Evolutionary conservation across 805 yeast species (phyloP).

Genomic region (Saturnispora galanensis): DNA sequence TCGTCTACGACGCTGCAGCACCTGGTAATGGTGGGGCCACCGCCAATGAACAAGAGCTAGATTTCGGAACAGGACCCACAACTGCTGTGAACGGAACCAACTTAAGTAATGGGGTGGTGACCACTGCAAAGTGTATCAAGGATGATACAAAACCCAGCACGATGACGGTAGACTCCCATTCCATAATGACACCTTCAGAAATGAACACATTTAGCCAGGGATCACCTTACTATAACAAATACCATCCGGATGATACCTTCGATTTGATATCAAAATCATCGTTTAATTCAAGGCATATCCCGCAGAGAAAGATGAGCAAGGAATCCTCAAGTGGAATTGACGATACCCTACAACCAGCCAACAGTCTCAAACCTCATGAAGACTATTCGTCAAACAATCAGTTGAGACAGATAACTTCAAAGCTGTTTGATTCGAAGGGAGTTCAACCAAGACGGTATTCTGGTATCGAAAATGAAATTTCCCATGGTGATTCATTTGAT

Average conservation of each 20-base stretch:
- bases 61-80: constrained; percentile 4
- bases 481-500: constrained; percentile 43
- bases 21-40: constrained; percentile 9
- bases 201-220: constrained; percentile 1
- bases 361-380: not conserved
- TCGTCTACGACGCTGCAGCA: constrained; percentile 67
- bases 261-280: constrained; percentile 17
- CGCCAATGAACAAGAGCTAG: constrained; percentile 4
- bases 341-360: constrained; percentile 5
- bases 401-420: constrained; percentile 52
- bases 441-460: constrained; percentile 65
- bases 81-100: not conserved
- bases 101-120: too few species aligned
- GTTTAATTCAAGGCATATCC: constrained; percentile 13
- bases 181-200: constrained; percentile 3
- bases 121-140: not conserved
- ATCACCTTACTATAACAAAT: constrained; percentile 6
- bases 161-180: constrained; percentile 1
- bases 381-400: constrained; percentile 12
- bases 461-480: constrained; percentile 30
- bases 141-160: constrained; percentile 3
- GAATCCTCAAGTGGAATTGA: not conserved
- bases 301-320: constrained; percentile 9
- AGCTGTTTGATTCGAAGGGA: constrained; percentile 63
- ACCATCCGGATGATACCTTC: constrained; percentile 9